Conservation (phyloP, 352 stramenopile genomes). For the Pythium aquatile region DNA sequence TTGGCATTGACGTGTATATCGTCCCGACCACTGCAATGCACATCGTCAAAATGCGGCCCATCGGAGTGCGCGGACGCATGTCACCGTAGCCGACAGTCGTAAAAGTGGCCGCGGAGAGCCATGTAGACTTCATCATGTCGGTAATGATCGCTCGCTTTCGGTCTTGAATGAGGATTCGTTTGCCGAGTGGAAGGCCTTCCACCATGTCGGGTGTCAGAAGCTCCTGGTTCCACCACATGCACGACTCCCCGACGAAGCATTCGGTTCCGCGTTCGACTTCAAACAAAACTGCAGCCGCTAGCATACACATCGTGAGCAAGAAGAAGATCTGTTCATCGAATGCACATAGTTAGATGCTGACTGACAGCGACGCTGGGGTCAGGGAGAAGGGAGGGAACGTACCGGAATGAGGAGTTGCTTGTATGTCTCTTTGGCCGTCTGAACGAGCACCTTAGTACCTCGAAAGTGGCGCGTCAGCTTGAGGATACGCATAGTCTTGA, state of each 20-base stretch:
- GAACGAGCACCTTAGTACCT: slow-evolving; percentile 59
- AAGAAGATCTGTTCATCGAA: slow-evolving; percentile 61
- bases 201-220: slow-evolving; percentile 47
- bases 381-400: background rate
- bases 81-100: slow-evolving; percentile 81
- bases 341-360: background rate
- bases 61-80: slow-evolving; percentile 49
- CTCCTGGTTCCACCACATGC: slow-evolving; percentile 57
- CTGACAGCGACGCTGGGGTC: background rate
- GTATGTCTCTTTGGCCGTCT: slow-evolving; percentile 54
- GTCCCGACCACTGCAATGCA: slow-evolving; percentile 59
- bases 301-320: slow-evolving; percentile 61
- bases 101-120: slow-evolving; percentile 67
- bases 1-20: slow-evolving; percentile 75
- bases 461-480: slow-evolving; percentile 73
- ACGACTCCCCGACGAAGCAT: slow-evolving; percentile 56
- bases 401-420: slow-evolving; percentile 66
- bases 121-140: slow-evolving; percentile 71
- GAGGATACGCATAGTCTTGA: slow-evolving; percentile 76
- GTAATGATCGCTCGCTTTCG: slow-evolving; percentile 39
- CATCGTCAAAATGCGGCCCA: slow-evolving; percentile 67
- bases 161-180: slow-evolving; percentile 70
- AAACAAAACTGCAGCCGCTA: slow-evolving; percentile 63
- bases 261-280: slow-evolving; percentile 71
- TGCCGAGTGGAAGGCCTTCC: slow-evolving; percentile 39